These are phyloP conservation scores for Petunia hybrid DNA, from an alignment of 305 asterid species.

Conservation along the genomic window DNA sequence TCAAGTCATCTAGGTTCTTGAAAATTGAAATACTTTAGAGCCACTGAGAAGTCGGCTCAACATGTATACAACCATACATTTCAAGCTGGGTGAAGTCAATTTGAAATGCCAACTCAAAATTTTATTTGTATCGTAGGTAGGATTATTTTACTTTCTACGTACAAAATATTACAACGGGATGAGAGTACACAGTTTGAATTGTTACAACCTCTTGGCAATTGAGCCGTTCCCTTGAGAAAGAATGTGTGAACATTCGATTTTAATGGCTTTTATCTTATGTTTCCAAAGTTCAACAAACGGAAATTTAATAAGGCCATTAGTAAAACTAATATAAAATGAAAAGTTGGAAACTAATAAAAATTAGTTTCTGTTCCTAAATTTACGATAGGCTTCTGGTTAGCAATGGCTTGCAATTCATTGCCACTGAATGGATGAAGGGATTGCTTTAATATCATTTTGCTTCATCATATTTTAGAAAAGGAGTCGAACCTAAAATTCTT, in stretches of 20 bases:
- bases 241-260: background rate
- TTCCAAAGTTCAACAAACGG: background rate
- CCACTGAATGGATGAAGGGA: constrained; percentile 42
- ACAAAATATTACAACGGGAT: background rate
- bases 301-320: background rate
- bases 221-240: background rate
- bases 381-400: constrained; percentile 38
- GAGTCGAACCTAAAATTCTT: background rate
- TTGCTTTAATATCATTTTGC: constrained; percentile 40
- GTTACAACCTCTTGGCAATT: background rate
- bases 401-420: constrained; percentile 34
- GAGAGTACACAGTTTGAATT: background rate
- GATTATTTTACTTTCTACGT: too few relatives aligned
- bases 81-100: too few relatives aligned
- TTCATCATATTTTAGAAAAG: background rate
- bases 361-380: constrained; percentile 32
- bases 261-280: background rate
- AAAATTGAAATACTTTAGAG: too few relatives aligned
- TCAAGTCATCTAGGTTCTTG: too few relatives aligned
- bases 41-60: too few relatives aligned
- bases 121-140: too few relatives aligned
- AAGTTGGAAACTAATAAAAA: background rate
- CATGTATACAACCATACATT: too few relatives aligned
- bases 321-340: background rate
- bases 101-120: too few relatives aligned